These are phyloP conservation scores for Ustilago lituana DNA, from an alignment of 1,284 basidiomycete species.

Conservation along the genomic window DNA sequence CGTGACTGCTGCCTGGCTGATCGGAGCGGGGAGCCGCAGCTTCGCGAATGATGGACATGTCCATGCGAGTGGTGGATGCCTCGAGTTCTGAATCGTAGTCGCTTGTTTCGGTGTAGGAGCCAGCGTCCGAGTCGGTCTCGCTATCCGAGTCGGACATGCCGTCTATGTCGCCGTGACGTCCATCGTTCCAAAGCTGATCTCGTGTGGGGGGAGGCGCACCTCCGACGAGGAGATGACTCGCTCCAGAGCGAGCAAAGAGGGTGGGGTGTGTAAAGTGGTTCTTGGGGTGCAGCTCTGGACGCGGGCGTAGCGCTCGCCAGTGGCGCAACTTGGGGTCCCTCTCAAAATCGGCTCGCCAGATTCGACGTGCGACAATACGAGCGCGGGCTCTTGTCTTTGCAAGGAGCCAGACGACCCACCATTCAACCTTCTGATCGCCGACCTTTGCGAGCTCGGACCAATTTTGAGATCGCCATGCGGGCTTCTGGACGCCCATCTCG, in stretches of 20 bases:
- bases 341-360: conserved; percentile 31
- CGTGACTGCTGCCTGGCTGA: conserved; percentile 7
- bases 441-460: conserved; percentile 43
- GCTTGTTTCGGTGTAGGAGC: conserved; percentile 32
- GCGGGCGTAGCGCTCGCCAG: conserved; percentile 37
- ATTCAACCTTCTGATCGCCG: conserved; percentile 43
- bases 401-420: conserved; percentile 47
- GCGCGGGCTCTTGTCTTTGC: conserved; percentile 40
- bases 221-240: conserved; percentile 44
- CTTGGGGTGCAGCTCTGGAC: conserved; percentile 39
- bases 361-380: conserved; percentile 37
- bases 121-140: conserved; percentile 41
- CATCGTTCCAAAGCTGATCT: conserved; percentile 25
- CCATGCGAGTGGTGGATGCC: conserved; percentile 30
- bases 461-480: conserved; percentile 35
- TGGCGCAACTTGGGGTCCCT: conserved; percentile 18
- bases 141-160: conserved; percentile 33
- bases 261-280: conserved; percentile 55
- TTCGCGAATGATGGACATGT: conserved; percentile 33
- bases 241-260: conserved; percentile 50
- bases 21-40: neutral
- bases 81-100: conserved; percentile 42
- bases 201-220: conserved; percentile 33
- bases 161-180: conserved; percentile 18
- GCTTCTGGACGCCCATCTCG: conserved; percentile 48